Evolutionary conservation across 257 asterid species (phyloP), one percentile per base, ranked within the genome.

Genomic region (Solanum corneliomulleri): DNA sequence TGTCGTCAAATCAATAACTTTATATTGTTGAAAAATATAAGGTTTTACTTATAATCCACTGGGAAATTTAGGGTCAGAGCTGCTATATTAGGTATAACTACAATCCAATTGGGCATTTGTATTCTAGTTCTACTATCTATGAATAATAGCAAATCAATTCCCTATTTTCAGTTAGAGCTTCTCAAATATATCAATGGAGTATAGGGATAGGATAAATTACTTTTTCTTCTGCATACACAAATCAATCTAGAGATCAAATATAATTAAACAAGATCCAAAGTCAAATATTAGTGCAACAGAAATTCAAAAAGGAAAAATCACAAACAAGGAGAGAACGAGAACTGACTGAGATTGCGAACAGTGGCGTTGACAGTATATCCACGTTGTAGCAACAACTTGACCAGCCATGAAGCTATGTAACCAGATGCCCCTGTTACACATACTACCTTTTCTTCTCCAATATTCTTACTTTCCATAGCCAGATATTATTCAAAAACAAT

Each of bases 401-500:
- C 98, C 39, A 94, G 91, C 96, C 96, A 94, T 60, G 96, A 93
- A 2, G 95, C 95, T 29, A 92, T 89, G 89, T 84, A 93, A 1
- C 97, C 97, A 0, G 95, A 93, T 4, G 94, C 97, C 25, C 98
- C 98, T 2, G 96, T 94, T 41, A 94, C 98, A 72, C 95, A 92
- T 62, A 94, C 98, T 9, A 90, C 87, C 89, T 89, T 89, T 31
- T 83, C 92, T 52, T 66, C 42, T 78, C 83, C 87, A 33, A 80
- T n/a, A 10, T 11, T 86, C 86, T 69, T 86, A 41, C 56, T 74
- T n/a, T 42, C 44, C 86, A 4, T 20, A 45, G 7, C 37, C 12
- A 11, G 12, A 29, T 60, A 29, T 35, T 49, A 39, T 60, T 62
- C 72, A 42, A 44, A 44, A 31, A 25, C 64, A 78, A 78, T 16